phyloP scores from a whole-genome alignment of 2,329 filamentous ascomycete species.

The Cryphonectria japonica region DNA sequence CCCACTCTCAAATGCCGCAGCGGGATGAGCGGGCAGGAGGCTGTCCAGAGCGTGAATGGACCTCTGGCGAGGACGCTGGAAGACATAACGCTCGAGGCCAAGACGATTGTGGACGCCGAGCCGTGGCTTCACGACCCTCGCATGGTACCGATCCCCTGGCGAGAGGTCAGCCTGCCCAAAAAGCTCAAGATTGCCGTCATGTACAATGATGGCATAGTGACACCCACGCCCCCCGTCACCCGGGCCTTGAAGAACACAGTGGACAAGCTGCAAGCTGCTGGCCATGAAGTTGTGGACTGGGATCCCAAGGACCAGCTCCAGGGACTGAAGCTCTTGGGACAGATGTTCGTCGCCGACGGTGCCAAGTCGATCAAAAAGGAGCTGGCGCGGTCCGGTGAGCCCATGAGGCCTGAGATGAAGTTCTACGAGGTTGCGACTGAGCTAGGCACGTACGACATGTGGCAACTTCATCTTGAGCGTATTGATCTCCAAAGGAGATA shows the following conservation, averaged over 20 bases:
- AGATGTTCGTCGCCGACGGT: conserved; percentile 55
- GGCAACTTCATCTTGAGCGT: conserved; percentile 52
- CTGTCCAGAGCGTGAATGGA: conserved; percentile 66
- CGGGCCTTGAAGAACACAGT: conserved; percentile 56
- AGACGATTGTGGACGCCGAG: conserved; percentile 51
- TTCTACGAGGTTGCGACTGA: conserved; percentile 41
- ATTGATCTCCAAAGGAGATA: conserved; percentile 50
- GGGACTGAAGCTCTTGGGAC: conserved; percentile 43
- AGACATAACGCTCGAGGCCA: conserved; percentile 60
- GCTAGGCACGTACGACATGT: conserved; percentile 49
- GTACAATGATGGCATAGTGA: conserved; percentile 67
- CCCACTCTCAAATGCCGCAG: conserved; percentile 57
- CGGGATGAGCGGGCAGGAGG: conserved; percentile 67
- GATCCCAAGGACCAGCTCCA: conserved; percentile 46
- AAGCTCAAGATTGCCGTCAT: conserved; percentile 63
- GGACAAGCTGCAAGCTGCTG: conserved; percentile 47
- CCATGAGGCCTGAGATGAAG: conserved; percentile 44
- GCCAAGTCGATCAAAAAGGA: conserved; percentile 45
- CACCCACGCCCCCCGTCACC: conserved; percentile 67
- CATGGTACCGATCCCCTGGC: conserved; percentile 64
- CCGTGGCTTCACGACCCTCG: conserved; percentile 63
- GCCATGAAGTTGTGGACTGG: conserved; percentile 59
- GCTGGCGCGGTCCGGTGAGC: conserved; percentile 48
- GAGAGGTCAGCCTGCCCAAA: conserved; percentile 38
- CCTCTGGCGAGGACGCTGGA: conserved; percentile 61